A percentile compares a stretch with the other conserved stretches of the same genome.
phyloP scores from a whole-genome alignment of 495 filamentous ascomycete species.

The Cercophora samala region DNA sequence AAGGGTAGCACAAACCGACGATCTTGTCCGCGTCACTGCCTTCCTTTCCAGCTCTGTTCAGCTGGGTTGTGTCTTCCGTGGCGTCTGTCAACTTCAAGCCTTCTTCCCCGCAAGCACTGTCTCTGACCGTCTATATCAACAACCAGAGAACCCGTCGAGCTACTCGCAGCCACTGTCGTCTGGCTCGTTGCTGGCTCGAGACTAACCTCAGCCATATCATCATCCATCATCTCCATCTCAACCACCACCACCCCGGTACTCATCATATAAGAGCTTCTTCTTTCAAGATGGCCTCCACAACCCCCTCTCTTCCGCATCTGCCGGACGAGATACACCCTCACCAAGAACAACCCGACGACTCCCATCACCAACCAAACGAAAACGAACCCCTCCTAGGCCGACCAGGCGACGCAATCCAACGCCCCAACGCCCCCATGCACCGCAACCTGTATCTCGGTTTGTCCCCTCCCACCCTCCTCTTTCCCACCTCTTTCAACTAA shows the following conservation, averaged over 20 bases:
- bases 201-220: background rate
- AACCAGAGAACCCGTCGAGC: background rate
- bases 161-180: background rate
- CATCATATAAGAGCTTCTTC: background rate
- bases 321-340: background rate
- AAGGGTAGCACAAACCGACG: background rate
- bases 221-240: constrained; percentile 1
- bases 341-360: constrained; percentile 3
- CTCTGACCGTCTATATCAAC: background rate
- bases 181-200: background rate
- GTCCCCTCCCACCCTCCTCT: constrained; percentile 14
- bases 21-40: background rate
- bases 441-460: constrained; percentile 76
- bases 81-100: background rate
- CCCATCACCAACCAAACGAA: constrained; percentile 41
- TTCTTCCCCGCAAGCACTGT: constrained; percentile 5
- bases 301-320: background rate
- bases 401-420: constrained; percentile 69
- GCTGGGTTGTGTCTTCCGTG: background rate
- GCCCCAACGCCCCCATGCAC: constrained; percentile 56
- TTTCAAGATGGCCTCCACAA: constrained; percentile 8
- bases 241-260: background rate
- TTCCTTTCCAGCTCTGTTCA: background rate
- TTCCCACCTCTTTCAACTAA: constrained; percentile 13
- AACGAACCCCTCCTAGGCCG: constrained; percentile 75